phyloP scores from a whole-genome alignment of 1,284 basidiomycete species.

The Ustilago esculenta region DNA sequence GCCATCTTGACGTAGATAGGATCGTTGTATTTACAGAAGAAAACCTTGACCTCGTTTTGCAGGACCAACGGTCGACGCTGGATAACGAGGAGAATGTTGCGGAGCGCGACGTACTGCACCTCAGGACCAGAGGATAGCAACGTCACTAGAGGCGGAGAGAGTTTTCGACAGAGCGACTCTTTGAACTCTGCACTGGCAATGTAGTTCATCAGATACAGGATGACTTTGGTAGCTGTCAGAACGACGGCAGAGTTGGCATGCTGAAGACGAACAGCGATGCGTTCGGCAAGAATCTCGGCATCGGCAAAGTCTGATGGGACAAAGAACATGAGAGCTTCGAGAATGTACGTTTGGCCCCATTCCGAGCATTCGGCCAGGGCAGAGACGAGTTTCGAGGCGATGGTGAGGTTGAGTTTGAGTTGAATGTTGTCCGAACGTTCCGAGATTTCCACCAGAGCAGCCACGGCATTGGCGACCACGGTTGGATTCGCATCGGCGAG shows the following conservation, averaged over 20 bases:
- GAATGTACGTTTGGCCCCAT: constrained; percentile 99
- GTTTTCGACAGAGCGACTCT: constrained; percentile 91
- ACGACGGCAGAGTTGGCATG: constrained; percentile 96
- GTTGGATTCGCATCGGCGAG: constrained; percentile 93
- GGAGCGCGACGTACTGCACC: constrained; percentile 95
- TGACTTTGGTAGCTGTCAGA: constrained; percentile 90
- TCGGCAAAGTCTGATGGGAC: constrained; percentile 87
- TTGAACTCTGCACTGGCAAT: constrained; percentile 89
- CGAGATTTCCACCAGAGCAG: constrained; percentile 88
- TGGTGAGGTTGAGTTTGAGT: constrained; percentile 82
- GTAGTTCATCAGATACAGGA: constrained; percentile 98
- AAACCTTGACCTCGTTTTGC: constrained; percentile 96
- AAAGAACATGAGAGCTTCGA: constrained; percentile 91
- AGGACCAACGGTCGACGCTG: constrained; percentile 91
- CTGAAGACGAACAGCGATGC: constrained; percentile 87
- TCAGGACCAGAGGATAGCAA: constrained; percentile 91
- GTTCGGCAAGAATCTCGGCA: constrained; percentile 91
- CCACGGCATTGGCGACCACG: constrained; percentile 92
- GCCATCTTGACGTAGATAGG: constrained; percentile 98
- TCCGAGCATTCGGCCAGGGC: constrained; percentile 90
- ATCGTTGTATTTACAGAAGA: constrained; percentile 99
- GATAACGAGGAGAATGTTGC: constrained; percentile 96
- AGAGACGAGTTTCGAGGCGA: constrained; percentile 83
- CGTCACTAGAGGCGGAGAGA: constrained; percentile 80
- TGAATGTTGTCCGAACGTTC: constrained; percentile 85